Evolutionary conservation across 352 stramenopile species (phyloP), one percentile per base, ranked within the genome.

Genomic region (Pythium myriotylum): DNA sequence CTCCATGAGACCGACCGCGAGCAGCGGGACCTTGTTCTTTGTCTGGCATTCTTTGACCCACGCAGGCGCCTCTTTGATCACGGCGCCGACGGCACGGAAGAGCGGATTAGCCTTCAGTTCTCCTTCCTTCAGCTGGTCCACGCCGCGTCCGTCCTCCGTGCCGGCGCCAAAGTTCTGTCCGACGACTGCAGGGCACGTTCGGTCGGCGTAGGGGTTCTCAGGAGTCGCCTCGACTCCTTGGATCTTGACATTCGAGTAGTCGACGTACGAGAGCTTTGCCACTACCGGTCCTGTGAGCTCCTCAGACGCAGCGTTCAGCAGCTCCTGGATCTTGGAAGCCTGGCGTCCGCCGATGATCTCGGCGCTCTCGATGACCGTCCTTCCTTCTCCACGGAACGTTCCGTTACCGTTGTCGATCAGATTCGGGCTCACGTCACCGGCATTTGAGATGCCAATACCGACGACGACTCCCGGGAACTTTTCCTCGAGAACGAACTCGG

Each of bases 81-180:
- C 23, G 3, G 33, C 52, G 12, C 65, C 62, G 3, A 71, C 16
- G 0, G 61, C 41, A 10, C 54, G 32, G 39, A 75, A 80, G 16
- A 82, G 40, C 17, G 27, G 24, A n/a, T 80, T 81, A 0, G 63
- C 57, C 48, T 74, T 59, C 9, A 82, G 46, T 19, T 70, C 56
- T 6, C 70, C 73, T 45, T 84, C 75, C 2, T 41, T 68, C 26
- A 84, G 70, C n/a, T 52, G 32, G 12, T 35, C 45, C 3, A 77
- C 62, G 1, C n/a, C 75, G 1, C 75, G 75, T 13, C 75, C 76
- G 29, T 84, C 76, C 41, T 85, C 73, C 1, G 76, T 82, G 0
- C 76, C 76, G n/a, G 76, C 73, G 10, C 45, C 72, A 42, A 84
- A 84, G 42, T 84, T 84, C 54, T 84, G 73, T 3, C 76, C 76